These are phyloP conservation scores for Hypoxylon sp. DNA, from an alignment of 2,329 filamentous ascomycete species.

Conservation along the genomic window DNA sequence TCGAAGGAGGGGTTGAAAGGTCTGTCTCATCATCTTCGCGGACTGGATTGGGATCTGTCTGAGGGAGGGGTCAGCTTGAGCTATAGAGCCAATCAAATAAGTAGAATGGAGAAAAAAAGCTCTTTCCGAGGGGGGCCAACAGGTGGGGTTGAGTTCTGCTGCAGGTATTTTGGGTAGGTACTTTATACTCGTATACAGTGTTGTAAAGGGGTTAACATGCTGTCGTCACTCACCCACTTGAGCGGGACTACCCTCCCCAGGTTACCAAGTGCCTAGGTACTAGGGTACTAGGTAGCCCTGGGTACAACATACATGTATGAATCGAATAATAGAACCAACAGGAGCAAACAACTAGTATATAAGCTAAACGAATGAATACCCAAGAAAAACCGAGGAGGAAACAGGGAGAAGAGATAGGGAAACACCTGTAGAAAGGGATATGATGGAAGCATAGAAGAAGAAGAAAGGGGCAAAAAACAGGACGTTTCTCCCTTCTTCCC, in stretches of 20 bases:
- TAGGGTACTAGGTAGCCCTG: background rate
- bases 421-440: background rate
- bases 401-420: background rate
- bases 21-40: constrained; percentile 46
- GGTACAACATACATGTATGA: constrained; percentile 9
- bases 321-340: background rate
- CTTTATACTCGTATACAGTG: constrained; percentile 15
- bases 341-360: background rate
- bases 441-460: background rate
- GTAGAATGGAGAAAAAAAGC: constrained; percentile 29
- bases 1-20: constrained; percentile 47
- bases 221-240: constrained; percentile 36
- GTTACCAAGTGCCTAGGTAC: constrained; percentile 1
- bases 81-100: constrained; percentile 37
- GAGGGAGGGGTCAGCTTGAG: constrained; percentile 46
- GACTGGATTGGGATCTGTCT: constrained; percentile 33
- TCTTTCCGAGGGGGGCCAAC: constrained; percentile 33
- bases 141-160: constrained; percentile 26
- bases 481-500: background rate
- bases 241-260: constrained; percentile 24
- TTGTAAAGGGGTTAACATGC: constrained; percentile 24
- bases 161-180: constrained; percentile 22
- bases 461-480: background rate
- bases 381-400: background rate
- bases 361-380: background rate